Conservation (phyloP, 768 basidiomycete species). For the Mycena vitilis region DNA sequence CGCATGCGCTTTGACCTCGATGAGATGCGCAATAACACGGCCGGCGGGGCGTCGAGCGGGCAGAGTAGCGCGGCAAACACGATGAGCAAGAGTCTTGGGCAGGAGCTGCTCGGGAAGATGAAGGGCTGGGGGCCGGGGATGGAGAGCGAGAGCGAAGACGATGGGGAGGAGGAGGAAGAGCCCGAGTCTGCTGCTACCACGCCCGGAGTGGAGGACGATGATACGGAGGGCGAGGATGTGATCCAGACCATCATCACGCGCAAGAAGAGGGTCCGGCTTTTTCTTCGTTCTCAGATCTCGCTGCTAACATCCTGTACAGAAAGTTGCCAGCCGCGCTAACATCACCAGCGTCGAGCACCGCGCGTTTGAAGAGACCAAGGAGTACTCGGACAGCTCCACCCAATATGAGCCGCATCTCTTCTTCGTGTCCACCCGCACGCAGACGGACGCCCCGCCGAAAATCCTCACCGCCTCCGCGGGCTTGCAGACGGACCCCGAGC, state of each 20-base stretch:
- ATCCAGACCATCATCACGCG: constrained; percentile 92
- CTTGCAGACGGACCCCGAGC: constrained; percentile 67
- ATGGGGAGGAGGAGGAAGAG: constrained; percentile 52
- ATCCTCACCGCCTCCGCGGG: constrained; percentile 59
- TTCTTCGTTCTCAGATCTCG: too few species aligned
- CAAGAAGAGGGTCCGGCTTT: constrained; percentile 77
- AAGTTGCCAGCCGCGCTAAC: constrained; percentile 72
- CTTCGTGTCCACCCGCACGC: constrained; percentile 57
- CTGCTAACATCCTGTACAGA: constrained; percentile 60
- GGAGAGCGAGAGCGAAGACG: constrained; percentile 50
- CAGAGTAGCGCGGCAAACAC: constrained; percentile 63
- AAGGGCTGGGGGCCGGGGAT: constrained; percentile 45
- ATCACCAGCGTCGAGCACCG: constrained; percentile 53
- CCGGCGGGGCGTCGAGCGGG: constrained; percentile 53
- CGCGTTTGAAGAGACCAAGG: constrained; percentile 73
- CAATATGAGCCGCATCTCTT: constrained; percentile 75
- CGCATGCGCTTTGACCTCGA: constrained; percentile 95
- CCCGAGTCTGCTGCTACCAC: constrained; percentile 39
- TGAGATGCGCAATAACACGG: constrained; percentile 74
- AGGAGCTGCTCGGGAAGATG: constrained; percentile 76
- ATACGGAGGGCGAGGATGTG: constrained; percentile 77
- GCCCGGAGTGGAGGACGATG: constrained; percentile 59
- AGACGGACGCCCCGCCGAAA: constrained; percentile 73
- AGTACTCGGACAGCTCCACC: constrained; percentile 79
- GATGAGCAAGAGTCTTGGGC: constrained; percentile 80